Conservation (phyloP, 306 rosid species). For the Urtica urens region DNA sequence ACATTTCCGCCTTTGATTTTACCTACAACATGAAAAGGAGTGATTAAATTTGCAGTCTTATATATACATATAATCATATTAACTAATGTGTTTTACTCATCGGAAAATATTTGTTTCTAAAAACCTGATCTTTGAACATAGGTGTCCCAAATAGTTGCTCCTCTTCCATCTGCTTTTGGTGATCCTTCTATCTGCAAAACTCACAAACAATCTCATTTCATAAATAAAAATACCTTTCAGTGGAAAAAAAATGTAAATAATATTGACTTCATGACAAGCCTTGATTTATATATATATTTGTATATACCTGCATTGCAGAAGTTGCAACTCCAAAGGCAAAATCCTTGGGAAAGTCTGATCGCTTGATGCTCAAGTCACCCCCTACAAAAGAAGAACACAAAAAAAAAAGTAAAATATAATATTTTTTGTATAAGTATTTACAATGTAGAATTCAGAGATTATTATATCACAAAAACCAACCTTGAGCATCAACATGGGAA, state of each 20-base stretch:
- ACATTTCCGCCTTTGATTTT: conserved; percentile 5
- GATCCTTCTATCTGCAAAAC: conserved; percentile 4
- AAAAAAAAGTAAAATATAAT: too few species aligned
- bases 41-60: background rate
- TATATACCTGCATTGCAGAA: conserved; percentile 7
- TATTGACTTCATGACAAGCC: background rate
- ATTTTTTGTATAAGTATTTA: too few species aligned
- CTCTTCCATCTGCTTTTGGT: conserved; percentile 6
- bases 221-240: background rate
- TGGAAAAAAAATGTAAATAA: background rate
- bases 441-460: too few species aligned
- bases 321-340: conserved; percentile 7
- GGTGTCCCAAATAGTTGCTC: conserved; percentile 12
- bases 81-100: background rate
- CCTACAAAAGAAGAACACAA: too few species aligned
- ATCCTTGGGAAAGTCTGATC: conserved; percentile 1
- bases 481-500: too few species aligned
- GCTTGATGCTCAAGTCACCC: too few species aligned
- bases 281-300: background rate
- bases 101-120: background rate
- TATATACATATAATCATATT: too few species aligned
- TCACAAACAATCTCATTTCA: background rate
- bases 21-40: background rate
- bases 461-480: too few species aligned
- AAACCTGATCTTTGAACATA: conserved; percentile 7